phyloP scores from a whole-genome alignment of 2,329 filamentous ascomycete genomes.

The Ophiocordyceps polyrhachis-furcata region DNA sequence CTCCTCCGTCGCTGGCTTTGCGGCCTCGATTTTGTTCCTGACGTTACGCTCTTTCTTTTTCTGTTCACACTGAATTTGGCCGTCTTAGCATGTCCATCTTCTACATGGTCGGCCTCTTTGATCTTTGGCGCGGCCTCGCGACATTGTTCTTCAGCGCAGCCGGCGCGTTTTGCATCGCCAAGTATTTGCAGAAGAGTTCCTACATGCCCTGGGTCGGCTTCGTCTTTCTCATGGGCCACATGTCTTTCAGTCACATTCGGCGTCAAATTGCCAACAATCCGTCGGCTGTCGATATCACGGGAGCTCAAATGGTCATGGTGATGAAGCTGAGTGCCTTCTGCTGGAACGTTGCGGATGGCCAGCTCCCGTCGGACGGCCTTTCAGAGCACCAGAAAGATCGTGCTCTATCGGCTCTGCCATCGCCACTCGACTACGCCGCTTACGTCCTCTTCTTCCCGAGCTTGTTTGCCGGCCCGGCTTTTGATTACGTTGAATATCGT shows the following conservation, averaged over 20 bases:
- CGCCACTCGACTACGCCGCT: slow-evolving; percentile 62
- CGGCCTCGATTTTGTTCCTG: neutral
- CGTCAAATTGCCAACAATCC: slow-evolving; percentile 55
- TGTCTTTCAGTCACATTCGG: slow-evolving; percentile 75
- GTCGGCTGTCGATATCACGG: slow-evolving; percentile 66
- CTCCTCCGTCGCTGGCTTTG: neutral
- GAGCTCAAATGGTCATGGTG: slow-evolving; percentile 91
- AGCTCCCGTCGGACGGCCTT: slow-evolving; percentile 59
- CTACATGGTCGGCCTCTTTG: slow-evolving; percentile 84
- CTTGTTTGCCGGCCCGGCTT: slow-evolving; percentile 75
- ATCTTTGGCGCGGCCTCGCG: slow-evolving; percentile 68
- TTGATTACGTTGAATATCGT: slow-evolving; percentile 85
- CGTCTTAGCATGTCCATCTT: slow-evolving; percentile 53
- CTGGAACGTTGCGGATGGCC: slow-evolving; percentile 94
- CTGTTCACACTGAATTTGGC: no score
- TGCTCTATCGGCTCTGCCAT: slow-evolving; percentile 55
- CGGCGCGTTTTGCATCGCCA: slow-evolving; percentile 67
- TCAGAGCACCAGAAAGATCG: slow-evolving; percentile 74
- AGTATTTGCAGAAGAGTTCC: slow-evolving; percentile 57
- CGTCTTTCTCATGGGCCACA: slow-evolving; percentile 83
- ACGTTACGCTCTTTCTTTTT: neutral
- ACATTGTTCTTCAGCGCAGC: slow-evolving; percentile 65
- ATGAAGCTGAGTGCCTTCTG: slow-evolving; percentile 97
- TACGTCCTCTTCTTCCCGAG: slow-evolving; percentile 94
- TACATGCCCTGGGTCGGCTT: slow-evolving; percentile 98